phyloP scores from a whole-genome alignment of 495 filamentous ascomycete species.

The Tirmania nivea region DNA sequence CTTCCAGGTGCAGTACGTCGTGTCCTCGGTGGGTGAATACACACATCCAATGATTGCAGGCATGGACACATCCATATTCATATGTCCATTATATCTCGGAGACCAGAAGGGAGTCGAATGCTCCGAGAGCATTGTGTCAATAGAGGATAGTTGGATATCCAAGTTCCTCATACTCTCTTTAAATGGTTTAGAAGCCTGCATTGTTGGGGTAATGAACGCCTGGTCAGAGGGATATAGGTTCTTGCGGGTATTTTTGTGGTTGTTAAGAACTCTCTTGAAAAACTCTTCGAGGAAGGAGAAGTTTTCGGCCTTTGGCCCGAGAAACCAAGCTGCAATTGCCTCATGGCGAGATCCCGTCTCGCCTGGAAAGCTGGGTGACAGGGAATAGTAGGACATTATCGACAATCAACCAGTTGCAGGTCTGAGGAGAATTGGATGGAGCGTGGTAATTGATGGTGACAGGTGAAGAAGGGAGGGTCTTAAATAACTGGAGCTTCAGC shows the following conservation, averaged over 20 bases:
- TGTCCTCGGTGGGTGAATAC: not conserved
- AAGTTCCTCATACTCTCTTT: constrained; percentile 12
- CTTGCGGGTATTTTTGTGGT: not conserved
- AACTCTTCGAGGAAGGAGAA: not conserved
- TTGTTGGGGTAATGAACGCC: constrained; percentile 1
- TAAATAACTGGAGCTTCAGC: too few species aligned
- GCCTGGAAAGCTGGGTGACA: too few species aligned
- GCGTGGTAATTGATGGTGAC: too few species aligned
- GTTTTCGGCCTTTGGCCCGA: constrained; percentile 5
- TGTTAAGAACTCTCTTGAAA: constrained; percentile 2
- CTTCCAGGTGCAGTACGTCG: not conserved
- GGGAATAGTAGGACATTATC: too few species aligned
- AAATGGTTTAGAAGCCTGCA: constrained; percentile 3
- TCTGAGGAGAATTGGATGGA: too few species aligned
- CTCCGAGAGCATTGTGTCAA: too few species aligned
- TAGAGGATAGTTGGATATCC: too few species aligned
- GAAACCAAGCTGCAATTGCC: constrained; percentile 2
- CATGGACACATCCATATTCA: constrained; percentile 23
- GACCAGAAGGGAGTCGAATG: constrained; percentile 26
- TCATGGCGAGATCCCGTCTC: not conserved
- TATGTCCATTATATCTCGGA: constrained; percentile 27
- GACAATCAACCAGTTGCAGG: too few species aligned
- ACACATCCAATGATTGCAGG: not conserved
- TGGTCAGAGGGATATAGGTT: constrained; percentile 2
- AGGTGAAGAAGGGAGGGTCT: too few species aligned